Conservation (phyloP, 2,329 filamentous ascomycete species). For the Rhynchosporium secalis region DNA sequence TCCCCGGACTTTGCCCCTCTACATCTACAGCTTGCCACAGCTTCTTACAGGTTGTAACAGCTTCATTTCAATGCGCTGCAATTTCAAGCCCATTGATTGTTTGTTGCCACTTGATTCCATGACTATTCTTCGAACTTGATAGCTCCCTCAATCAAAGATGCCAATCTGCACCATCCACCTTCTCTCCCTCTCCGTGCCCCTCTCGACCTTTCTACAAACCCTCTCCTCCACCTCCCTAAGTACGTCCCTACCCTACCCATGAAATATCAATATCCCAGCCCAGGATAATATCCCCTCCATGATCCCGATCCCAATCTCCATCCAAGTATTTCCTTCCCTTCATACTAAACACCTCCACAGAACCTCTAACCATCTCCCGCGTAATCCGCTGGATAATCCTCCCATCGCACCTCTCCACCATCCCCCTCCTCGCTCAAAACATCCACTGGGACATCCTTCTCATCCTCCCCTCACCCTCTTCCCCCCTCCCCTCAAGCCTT, state of each 20-base stretch:
- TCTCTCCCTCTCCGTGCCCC: slow-evolving; percentile 43
- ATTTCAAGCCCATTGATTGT: no score
- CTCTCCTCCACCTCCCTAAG: slow-evolving; percentile 39
- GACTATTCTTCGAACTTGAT: no score
- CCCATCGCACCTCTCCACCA: slow-evolving; percentile 45
- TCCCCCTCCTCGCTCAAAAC: slow-evolving; percentile 43
- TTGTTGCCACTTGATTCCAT: no score
- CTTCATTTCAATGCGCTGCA: no score
- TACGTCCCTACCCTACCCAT: no score
- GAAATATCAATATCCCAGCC: no score
- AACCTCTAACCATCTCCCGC: slow-evolving; percentile 46
- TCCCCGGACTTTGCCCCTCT: slow-evolving; percentile 9
- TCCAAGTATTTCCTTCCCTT: no score
- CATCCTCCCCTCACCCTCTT: slow-evolving; percentile 41
- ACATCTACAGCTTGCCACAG: neutral
- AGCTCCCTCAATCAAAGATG: slow-evolving; percentile 41
- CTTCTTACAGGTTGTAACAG: no score
- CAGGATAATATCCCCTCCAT: no score
- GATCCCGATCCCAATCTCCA: no score
- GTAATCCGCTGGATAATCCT: slow-evolving; percentile 52
- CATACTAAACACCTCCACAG: slow-evolving; percentile 29
- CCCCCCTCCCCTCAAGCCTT: slow-evolving; percentile 37
- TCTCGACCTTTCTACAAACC: slow-evolving; percentile 44
- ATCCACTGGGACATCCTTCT: slow-evolving; percentile 50
- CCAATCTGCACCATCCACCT: slow-evolving; percentile 51